These are phyloP conservation scores for Acanthochlamys bracteata DNA, from an alignment of 106 monocot species.

Conservation along the genomic window DNA sequence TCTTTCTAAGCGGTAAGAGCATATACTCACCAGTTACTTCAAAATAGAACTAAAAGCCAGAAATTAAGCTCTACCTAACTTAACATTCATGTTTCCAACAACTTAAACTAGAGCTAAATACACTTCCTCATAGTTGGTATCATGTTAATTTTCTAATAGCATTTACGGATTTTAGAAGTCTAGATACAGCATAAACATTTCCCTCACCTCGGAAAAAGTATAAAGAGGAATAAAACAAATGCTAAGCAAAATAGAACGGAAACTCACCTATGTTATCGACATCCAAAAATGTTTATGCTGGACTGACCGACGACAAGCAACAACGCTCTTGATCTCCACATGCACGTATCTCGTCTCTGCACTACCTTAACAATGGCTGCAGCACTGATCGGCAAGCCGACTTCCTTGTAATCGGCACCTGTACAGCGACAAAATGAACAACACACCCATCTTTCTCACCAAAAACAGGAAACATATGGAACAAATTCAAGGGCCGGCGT, in stretches of 20 bases:
- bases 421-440: constrained; percentile 70
- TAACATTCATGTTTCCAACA: too few relatives aligned
- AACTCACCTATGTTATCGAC: constrained; percentile 39
- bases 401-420: constrained; percentile 52
- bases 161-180: too few relatives aligned
- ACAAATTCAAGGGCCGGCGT: constrained; percentile 58
- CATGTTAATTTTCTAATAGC: too few relatives aligned
- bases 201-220: too few relatives aligned
- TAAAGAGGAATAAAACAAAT: not conserved
- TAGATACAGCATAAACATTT: too few relatives aligned
- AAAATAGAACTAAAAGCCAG: too few relatives aligned
- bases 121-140: too few relatives aligned
- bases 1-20: too few relatives aligned
- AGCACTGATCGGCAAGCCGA: not conserved
- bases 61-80: too few relatives aligned
- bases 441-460: constrained; percentile 37
- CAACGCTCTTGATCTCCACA: constrained; percentile 14
- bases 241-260: not conserved
- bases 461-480: constrained; percentile 74
- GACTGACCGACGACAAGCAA: not conserved
- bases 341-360: constrained; percentile 49
- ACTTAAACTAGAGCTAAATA: too few relatives aligned
- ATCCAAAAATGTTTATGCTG: constrained; percentile 36
- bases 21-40: too few relatives aligned
- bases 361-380: constrained; percentile 21